phyloP scores from a whole-genome alignment of 129 eudicot species.

The Chrysanthemum makinoi region DNA sequence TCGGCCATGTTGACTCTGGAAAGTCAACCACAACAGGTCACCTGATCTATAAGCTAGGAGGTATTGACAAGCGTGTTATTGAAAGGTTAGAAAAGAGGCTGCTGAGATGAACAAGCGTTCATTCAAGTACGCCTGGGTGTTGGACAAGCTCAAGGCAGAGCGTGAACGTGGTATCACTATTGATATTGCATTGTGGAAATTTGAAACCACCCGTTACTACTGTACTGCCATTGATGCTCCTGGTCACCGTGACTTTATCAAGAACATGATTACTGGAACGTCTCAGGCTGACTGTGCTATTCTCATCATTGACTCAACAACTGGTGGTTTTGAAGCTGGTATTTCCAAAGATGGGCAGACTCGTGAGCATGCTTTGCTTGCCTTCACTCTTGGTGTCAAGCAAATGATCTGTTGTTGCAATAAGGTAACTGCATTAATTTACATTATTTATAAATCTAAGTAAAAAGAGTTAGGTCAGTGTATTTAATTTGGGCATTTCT shows the following conservation, averaged over 20 bases:
- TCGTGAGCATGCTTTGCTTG: constrained; percentile 23
- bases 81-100: constrained; percentile 51
- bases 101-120: constrained; percentile 61
- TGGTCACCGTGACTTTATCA: neutral
- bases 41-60: constrained; percentile 27
- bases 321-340: constrained; percentile 16
- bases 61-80: constrained; percentile 57
- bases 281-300: neutral
- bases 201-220: constrained; percentile 33
- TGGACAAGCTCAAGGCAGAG: constrained; percentile 52
- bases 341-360: constrained; percentile 21
- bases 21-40: too few relatives aligned
- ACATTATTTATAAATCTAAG: too few relatives aligned
- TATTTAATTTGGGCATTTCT: too few relatives aligned
- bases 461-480: too few relatives aligned
- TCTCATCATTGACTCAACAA: neutral
- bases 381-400: constrained; percentile 25
- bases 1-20: too few relatives aligned
- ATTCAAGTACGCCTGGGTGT: constrained; percentile 55
- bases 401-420: constrained; percentile 15
- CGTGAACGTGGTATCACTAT: constrained; percentile 59
- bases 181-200: constrained; percentile 54
- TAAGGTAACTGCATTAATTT: neutral
- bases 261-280: neutral
- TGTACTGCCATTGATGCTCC: neutral